Conservation (phyloP, 2,329 filamentous ascomycete genomes). For the Colletotrichum abscissum region DNA sequence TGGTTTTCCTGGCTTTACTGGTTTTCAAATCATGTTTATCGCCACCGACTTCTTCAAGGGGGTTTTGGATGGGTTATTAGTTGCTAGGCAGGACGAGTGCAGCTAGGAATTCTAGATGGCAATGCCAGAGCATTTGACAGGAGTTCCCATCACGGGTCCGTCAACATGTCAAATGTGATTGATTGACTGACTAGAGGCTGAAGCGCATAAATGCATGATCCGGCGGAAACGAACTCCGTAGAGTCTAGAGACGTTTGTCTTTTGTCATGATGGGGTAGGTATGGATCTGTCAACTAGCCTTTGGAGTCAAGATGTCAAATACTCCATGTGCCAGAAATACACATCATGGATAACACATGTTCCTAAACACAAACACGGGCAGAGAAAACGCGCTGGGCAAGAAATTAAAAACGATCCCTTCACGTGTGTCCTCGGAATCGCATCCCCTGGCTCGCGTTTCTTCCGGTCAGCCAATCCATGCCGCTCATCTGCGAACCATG, state of each 20-base stretch:
- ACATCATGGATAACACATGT: conserved; percentile 17
- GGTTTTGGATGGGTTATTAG: background rate
- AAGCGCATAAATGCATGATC: conserved; percentile 30
- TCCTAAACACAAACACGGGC: background rate
- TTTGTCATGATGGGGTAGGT: background rate
- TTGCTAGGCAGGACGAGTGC: background rate
- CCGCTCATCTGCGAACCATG: background rate
- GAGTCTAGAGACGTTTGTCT: background rate
- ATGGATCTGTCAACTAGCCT: background rate
- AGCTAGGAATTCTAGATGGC: background rate
- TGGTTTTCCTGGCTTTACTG: background rate
- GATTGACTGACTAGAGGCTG: background rate
- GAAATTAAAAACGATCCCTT: background rate
- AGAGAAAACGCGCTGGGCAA: background rate
- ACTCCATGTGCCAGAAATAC: background rate
- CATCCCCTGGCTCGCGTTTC: background rate
- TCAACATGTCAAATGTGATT: background rate
- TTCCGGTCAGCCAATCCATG: background rate
- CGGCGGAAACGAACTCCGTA: conserved; percentile 4
- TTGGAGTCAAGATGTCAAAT: conserved; percentile 20
- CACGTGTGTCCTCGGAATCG: conserved; percentile 12
- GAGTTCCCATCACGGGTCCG: conserved; percentile 2
- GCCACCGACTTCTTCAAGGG: background rate
- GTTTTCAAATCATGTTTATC: conserved; percentile 6
- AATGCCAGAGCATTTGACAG: background rate